Evolutionary conservation across 352 stramenopile genomes (phyloP).

Genomic region (Bremia lactucae): DNA sequence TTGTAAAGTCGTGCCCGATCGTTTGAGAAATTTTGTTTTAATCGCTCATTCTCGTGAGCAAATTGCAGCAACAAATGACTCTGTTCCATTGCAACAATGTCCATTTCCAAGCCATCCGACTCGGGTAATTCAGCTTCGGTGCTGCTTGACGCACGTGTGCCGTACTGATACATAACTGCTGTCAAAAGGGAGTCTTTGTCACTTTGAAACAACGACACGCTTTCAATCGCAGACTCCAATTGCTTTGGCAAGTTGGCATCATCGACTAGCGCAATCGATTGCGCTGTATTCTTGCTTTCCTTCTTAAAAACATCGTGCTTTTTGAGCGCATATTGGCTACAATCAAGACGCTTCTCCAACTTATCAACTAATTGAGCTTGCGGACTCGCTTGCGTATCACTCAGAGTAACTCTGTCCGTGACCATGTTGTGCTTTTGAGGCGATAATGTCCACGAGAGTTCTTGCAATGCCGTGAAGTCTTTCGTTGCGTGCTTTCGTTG

Average conservation of each 20-base stretch:
- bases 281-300: too few species aligned
- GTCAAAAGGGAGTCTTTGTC: constrained; percentile 30
- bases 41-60: constrained; percentile 33
- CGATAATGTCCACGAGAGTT: constrained; percentile 48
- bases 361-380: too few species aligned
- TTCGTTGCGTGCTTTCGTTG: too few species aligned
- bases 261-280: constrained; percentile 6
- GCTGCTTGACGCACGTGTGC: neutral
- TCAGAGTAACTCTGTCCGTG: too few species aligned
- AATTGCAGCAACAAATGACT: constrained; percentile 34
- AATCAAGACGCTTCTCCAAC: too few species aligned
- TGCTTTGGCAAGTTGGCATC: constrained; percentile 22
- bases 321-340: too few species aligned
- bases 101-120: constrained; percentile 1
- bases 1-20: constrained; percentile 41
- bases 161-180: constrained; percentile 37
- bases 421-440: constrained; percentile 9
- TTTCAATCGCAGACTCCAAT: constrained; percentile 30
- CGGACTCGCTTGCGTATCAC: too few species aligned
- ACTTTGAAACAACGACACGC: constrained; percentile 25
- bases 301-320: too few species aligned
- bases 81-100: constrained; percentile 21
- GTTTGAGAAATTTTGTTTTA: constrained; percentile 35
- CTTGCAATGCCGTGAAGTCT: constrained; percentile 33
- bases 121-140: neutral